Base-by-base conservation (phyloP, 768 basidiomycete genomes). In the Suillus paluster region DNA sequence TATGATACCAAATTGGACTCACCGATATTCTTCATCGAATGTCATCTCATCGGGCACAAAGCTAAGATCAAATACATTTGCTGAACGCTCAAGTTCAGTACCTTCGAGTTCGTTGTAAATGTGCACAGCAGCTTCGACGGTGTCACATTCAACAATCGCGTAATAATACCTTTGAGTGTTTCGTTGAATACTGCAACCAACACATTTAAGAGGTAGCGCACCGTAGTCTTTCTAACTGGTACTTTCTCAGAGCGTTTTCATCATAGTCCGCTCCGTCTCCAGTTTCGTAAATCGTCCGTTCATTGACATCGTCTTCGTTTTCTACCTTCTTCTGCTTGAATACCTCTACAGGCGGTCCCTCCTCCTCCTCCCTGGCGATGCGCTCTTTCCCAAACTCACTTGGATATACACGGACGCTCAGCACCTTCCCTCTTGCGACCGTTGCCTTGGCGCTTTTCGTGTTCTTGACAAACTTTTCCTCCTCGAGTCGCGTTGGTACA, bases 1-100 rank as follows among this genome's bases (percentile, higher is more conserved):
- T 17, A 19, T 30, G 30, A 42, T 9, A 25, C 3, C 3, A 15
- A 25, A 33, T 14, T 5, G 0, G 27, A 64, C 67, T n/a, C 69
- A 94, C 94, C 91, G 81, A 67, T 80, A 85, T 61, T 91, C 87
- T 17, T 85, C 84, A 21, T 90, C 91, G 68, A 98, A 97, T 2
- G 79, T 79, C 94, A 96, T 95, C 25, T 83, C 90, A 34, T 95
- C 88, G 0, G 95, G 94, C 12, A 97, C 94, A 74, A 91, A 98
- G 73, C 96, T 97, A 38, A 99, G 77, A 71, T 99, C 93, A 63
- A 99, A 90, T 8, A 98, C 84, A 72, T 99, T 99, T 4, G 97
- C 97, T 1, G 97, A 97, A 34, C 95, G 88, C 74, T 99, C 97
- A 17, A 99, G 84, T 73, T 99, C 97, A 2, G 97, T 93, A 17